These are phyloP conservation scores for Alternaria angustiovoidea DNA, from an alignment of 2,329 filamentous ascomycete genomes.

Conservation along the genomic window DNA sequence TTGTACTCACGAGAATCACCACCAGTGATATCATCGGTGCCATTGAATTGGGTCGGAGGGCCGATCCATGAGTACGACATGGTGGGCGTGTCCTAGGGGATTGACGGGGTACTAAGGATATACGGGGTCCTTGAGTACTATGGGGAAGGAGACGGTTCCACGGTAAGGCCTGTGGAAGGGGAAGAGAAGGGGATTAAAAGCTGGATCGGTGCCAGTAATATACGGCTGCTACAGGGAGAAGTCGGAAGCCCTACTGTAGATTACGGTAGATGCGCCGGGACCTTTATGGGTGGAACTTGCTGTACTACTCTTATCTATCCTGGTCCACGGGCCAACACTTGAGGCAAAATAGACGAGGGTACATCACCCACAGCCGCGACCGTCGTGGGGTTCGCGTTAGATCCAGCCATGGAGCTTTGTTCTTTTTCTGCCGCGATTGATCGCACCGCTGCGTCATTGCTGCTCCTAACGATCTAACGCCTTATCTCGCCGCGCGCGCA, in stretches of 20 bases:
- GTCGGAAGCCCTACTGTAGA: slow-evolving; percentile 42
- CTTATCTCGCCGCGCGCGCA: slow-evolving; percentile 38
- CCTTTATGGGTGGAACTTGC: slow-evolving; percentile 45
- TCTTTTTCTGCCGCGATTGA: slow-evolving; percentile 40
- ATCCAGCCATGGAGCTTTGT: slow-evolving; percentile 40
- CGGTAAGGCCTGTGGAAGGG: slow-evolving; percentile 21
- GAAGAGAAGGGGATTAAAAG: slow-evolving; percentile 19
- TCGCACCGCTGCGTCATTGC: slow-evolving; percentile 40
- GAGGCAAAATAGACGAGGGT: slow-evolving; percentile 48
- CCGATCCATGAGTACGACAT: slow-evolving; percentile 62
- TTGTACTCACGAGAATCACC: slow-evolving; percentile 77
- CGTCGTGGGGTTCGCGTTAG: slow-evolving; percentile 49
- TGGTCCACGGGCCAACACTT: slow-evolving; percentile 43
- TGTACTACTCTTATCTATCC: slow-evolving; percentile 50
- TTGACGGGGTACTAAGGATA: slow-evolving; percentile 19
- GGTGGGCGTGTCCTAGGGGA: slow-evolving; percentile 26
- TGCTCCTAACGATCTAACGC: slow-evolving; percentile 4
- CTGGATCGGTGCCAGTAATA: slow-evolving; percentile 41
- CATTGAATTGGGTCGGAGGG: slow-evolving; percentile 57
- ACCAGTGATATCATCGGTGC: slow-evolving; percentile 68
- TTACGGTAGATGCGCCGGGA: slow-evolving; percentile 39
- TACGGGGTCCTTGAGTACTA: slow-evolving; percentile 10
- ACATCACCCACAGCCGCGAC: slow-evolving; percentile 40
- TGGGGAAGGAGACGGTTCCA: slow-evolving; percentile 12
- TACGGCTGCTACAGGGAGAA: slow-evolving; percentile 41